These are phyloP conservation scores for Lasiodiplodia gonubiensis DNA, from an alignment of 2,329 filamentous ascomycete species.

Conservation along the genomic window DNA sequence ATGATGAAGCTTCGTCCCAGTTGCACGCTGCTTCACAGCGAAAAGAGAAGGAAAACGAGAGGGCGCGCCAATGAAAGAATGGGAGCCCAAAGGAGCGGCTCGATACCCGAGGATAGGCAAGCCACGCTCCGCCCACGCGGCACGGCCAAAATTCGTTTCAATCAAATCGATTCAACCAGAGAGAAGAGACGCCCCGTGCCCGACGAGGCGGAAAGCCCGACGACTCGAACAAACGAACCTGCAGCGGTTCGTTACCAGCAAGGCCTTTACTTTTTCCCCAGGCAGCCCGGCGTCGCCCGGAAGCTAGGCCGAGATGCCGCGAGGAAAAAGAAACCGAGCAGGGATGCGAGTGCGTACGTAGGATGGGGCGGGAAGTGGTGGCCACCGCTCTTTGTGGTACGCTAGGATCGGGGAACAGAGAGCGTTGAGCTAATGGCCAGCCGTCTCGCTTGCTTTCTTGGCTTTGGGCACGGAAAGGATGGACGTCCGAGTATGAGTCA, in stretches of 20 bases:
- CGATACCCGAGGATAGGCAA: constrained; percentile 6
- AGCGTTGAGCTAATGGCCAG: neutral
- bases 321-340: neutral
- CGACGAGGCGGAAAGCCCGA: neutral
- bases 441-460: neutral
- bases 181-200: neutral
- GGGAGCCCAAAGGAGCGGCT: constrained; percentile 12
- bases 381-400: constrained; percentile 8
- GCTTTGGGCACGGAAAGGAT: neutral
- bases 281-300: neutral
- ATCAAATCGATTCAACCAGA: neutral
- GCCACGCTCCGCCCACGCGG: neutral
- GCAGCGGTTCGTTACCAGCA: constrained; percentile 21
- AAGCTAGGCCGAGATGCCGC: neutral
- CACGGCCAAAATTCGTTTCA: neutral
- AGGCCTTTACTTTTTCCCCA: neutral
- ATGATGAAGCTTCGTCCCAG: neutral
- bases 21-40: neutral
- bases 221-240: constrained; percentile 4
- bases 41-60: neutral
- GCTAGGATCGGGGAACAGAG: constrained; percentile 9
- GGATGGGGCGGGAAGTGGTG: neutral
- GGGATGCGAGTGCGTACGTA: neutral
- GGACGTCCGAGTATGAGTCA: constrained; percentile 1
- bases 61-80: neutral